A percentile compares a stretch with the other conserved stretches of the same genome.
Conservation (phyloP, 768 basidiomycete species). For the Stropharia rugosoannulata region DNA sequence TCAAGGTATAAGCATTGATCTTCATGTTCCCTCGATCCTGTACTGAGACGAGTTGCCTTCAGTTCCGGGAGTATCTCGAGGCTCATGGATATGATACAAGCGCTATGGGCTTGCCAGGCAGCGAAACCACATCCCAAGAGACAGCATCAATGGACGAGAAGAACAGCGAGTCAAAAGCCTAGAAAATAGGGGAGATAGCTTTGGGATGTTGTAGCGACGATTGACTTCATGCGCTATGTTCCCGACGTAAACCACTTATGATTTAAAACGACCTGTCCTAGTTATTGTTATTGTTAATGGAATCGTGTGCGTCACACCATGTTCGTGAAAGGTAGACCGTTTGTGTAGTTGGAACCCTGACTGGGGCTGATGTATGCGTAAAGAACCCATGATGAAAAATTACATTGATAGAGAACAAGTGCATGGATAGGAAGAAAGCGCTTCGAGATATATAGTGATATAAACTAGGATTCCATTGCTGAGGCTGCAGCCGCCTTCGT, state of each 20-base stretch:
- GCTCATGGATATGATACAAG: slow-evolving; percentile 77
- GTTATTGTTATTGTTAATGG: too few species aligned
- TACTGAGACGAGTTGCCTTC: slow-evolving; percentile 1
- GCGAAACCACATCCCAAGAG: slow-evolving; percentile 7
- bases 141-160: slow-evolving; percentile 23
- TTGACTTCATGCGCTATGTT: not conserved
- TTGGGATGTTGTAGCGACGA: not conserved
- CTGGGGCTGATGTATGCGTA: too few species aligned
- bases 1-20: slow-evolving; percentile 38
- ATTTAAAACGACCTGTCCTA: too few species aligned
- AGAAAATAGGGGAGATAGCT: not conserved
- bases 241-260: too few species aligned
- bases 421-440: not conserved
- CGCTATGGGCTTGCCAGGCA: slow-evolving; percentile 57
- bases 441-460: not conserved
- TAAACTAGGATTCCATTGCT: not conserved
- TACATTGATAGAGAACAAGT: not conserved
- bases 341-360: too few species aligned
- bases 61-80: slow-evolving; percentile 85
- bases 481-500: slow-evolving; percentile 31
- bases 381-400: not conserved
- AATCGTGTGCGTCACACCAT: too few species aligned
- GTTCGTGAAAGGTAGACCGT: too few species aligned
- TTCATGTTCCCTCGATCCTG: not conserved
- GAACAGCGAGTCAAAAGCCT: slow-evolving; percentile 10